Evolutionary conservation across 2,329 filamentous ascomycete species (phyloP).

Genomic region (Xylariaceae sp.): DNA sequence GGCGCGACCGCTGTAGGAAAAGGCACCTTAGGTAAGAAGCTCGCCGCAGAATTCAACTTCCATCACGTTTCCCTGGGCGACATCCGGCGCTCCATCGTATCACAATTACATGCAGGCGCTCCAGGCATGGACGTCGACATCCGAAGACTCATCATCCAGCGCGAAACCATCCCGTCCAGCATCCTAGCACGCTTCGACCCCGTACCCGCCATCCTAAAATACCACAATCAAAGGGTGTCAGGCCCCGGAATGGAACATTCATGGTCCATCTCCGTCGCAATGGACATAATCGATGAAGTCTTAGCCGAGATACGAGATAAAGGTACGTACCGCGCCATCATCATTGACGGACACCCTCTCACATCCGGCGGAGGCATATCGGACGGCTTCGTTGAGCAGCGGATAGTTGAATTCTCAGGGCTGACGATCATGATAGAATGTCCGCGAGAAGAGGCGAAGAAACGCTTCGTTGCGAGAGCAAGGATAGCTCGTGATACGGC

Average conservation of each 20-base stretch:
- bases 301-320: background rate
- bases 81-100: background rate
- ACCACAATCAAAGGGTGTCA: background rate
- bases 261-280: background rate
- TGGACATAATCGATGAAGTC: slow-evolving; percentile 1
- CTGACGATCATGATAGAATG: slow-evolving; percentile 10
- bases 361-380: background rate
- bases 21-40: slow-evolving; percentile 7
- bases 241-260: background rate
- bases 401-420: background rate
- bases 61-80: slow-evolving; percentile 15
- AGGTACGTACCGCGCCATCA: background rate
- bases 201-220: background rate
- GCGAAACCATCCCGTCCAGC: background rate
- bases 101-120: background rate
- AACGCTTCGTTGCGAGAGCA: slow-evolving; percentile 1
- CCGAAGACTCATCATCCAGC: background rate
- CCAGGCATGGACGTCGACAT: background rate
- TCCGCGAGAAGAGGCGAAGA: background rate
- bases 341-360: slow-evolving; percentile 12
- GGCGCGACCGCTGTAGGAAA: slow-evolving; percentile 16
- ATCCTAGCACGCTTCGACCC: background rate
- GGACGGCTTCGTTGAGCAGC: background rate
- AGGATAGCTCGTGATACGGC: background rate
- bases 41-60: slow-evolving; percentile 13